Base-by-base conservation (phyloP, 2,329 filamentous ascomycete species). In the Alternaria sp. region DNA sequence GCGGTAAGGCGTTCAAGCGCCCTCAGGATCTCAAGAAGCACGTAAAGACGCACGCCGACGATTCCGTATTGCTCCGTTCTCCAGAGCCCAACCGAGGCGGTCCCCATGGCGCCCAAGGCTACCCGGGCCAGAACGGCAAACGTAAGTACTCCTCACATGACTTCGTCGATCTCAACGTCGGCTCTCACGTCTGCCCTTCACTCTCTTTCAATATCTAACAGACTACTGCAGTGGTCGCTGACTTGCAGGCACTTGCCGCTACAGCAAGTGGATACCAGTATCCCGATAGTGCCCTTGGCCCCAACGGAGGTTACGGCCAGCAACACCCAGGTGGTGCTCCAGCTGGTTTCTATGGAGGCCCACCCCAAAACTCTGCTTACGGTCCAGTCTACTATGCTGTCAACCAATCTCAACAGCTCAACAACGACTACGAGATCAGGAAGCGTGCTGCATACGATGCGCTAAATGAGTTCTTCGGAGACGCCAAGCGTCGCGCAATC, bases 11-110 rank as follows among this genome's bases (percentile, higher is more conserved):
- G 2, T 99, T 99, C 87, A 99, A 99, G 88, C 92, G 95, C 34
- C 95, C 95, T 3, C 95, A 99, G 83, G 95, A 99, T 84, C 81
- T 99, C 74, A 98, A 99, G 89, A 99, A 99, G 85, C 95, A 99
- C 79, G 93, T 98, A 81, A 99, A 98, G 89, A 98, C 94, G 5
- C 94, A 98, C 78, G 94, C 94, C 72, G 94, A 98, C 76, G 94
- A 97, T 81, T 96, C 93, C 43, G 92, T 97, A 41, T 84, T 88
- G 64, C 84, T 88, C 63, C 85, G 87, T 70, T 90, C 87, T 45
- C 88, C 88, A 4, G 87, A 89, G 71, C 86, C 87, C 27, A 85
- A 84, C 70, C 80, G 81, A 73, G 78, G 79, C 64, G 78, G 74
- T 60, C 70, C 72, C 32, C 76, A 78, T 59, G 75, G 73, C 52